These are phyloP conservation scores for Centaurea solstitialis DNA, from an alignment of 129 eudicot genomes.

Conservation along the genomic window DNA sequence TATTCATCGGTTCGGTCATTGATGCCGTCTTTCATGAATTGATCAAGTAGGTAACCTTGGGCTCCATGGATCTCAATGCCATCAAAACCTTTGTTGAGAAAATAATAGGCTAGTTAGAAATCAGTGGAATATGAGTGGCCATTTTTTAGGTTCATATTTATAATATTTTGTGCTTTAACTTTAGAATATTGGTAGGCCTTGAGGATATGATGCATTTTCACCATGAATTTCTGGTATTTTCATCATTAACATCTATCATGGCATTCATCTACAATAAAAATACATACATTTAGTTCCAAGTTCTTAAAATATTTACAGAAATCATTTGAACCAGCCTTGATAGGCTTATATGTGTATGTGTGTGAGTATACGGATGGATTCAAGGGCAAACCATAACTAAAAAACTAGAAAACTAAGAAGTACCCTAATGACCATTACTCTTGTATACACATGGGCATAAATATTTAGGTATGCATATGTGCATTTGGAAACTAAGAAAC, in stretches of 20 bases:
- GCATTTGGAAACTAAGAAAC: too few species aligned
- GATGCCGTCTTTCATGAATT: conserved; percentile 85
- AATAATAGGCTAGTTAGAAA: neutral
- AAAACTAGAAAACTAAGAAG: too few species aligned
- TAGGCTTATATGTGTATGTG: neutral
- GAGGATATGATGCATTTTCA: neutral
- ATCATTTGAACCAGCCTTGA: too few species aligned
- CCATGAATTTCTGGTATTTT: neutral
- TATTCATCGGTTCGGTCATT: conserved; percentile 75
- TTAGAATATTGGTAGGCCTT: neutral
- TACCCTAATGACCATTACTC: too few species aligned
- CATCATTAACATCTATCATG: neutral
- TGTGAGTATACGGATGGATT: too few species aligned
- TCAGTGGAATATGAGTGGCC: neutral
- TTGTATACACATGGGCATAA: neutral
- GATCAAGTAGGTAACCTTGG: conserved; percentile 93
- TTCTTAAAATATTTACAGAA: neutral
- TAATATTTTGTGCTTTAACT: neutral
- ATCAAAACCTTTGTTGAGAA: conserved; percentile 62
- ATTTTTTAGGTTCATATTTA: neutral
- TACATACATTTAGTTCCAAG: neutral
- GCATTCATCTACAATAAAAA: neutral
- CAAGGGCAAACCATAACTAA: too few species aligned
- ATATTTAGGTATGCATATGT: neutral
- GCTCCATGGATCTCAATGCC: conserved; percentile 97